Percentiles rank a stretch among this genome's conserved stretches.
Conservation (phyloP, 2,329 filamentous ascomycete genomes). For the Trichoderma sp. region DNA sequence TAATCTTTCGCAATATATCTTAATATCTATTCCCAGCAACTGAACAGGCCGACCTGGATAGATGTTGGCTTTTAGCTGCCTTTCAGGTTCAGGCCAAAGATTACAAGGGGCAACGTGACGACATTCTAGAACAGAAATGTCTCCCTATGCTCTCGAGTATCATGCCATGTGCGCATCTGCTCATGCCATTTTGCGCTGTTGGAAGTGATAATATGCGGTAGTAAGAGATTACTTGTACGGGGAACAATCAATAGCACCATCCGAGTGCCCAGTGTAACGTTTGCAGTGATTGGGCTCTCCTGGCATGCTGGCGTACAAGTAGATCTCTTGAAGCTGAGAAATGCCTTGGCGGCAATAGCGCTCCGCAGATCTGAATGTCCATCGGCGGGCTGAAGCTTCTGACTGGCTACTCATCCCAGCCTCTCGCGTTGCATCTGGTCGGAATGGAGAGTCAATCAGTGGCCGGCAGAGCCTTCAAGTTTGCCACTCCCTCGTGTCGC, state of each 20-base stretch:
- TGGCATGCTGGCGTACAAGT: not conserved
- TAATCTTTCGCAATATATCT: conserved; percentile 19
- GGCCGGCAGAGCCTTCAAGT: not conserved
- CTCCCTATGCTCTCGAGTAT: conserved; percentile 2
- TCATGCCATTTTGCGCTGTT: not conserved
- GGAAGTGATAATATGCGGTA: not conserved
- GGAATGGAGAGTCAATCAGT: conserved; percentile 20
- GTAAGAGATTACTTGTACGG: not conserved
- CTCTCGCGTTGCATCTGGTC: conserved; percentile 9
- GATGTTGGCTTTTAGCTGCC: conserved; percentile 9
- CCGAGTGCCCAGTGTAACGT: not conserved
- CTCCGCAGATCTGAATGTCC: conserved; percentile 7
- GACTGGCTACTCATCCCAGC: not conserved
- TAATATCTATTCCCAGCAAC: conserved; percentile 19
- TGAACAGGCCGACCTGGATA: conserved; percentile 11
- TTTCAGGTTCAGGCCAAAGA: conserved; percentile 21
- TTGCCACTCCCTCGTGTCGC: conserved; percentile 19
- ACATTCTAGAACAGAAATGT: not conserved
- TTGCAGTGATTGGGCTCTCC: not conserved
- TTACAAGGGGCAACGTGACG: conserved; percentile 5
- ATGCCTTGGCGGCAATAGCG: not conserved
- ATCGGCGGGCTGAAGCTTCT: not conserved
- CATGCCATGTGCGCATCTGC: conserved; percentile 7
- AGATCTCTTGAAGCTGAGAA: not conserved
- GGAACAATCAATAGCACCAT: not conserved